Evolutionary conservation across 257 asterid species (phyloP).

Genomic region (Scutellaria minor): DNA sequence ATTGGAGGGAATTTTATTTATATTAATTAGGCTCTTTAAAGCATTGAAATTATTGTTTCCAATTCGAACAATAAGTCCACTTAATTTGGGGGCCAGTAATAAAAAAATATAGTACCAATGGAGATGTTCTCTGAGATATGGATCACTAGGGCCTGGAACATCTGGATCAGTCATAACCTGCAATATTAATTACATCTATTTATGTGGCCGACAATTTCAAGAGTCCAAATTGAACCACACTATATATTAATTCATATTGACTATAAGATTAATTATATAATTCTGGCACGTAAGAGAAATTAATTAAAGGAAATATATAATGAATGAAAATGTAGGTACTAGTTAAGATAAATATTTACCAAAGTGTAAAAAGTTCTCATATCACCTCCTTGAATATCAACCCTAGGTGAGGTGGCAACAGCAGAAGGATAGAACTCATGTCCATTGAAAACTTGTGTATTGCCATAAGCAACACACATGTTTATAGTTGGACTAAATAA

Average conservation of each 20-base stretch:
- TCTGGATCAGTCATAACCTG: slow-evolving; percentile 93
- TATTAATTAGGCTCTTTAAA: too few relatives aligned
- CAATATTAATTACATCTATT: slow-evolving; percentile 2
- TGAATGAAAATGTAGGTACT: not conserved
- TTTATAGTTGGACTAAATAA: slow-evolving; percentile 47
- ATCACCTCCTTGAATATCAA: slow-evolving; percentile 58
- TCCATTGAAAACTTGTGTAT: slow-evolving; percentile 64
- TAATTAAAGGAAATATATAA: not conserved
- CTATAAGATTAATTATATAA: not conserved
- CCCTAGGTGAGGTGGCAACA: slow-evolving; percentile 53
- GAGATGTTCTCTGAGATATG: slow-evolving; percentile 79
- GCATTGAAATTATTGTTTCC: not conserved
- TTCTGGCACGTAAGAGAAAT: not conserved
- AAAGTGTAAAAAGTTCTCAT: slow-evolving; percentile 68
- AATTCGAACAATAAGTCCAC: not conserved
- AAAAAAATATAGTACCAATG: slow-evolving; percentile 57
- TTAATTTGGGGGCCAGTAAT: not conserved
- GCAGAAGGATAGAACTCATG: slow-evolving; percentile 73
- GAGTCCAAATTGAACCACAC: too few relatives aligned
- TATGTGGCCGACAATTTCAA: too few relatives aligned
- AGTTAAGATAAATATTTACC: slow-evolving; percentile 32
- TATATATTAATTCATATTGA: not conserved
- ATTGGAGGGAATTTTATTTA: too few relatives aligned
- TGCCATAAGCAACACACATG: slow-evolving; percentile 53
- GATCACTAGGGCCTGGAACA: slow-evolving; percentile 93